Base-by-base conservation (phyloP, 805 yeast species). In the Sugiyamaella qingdaonensis region DNA sequence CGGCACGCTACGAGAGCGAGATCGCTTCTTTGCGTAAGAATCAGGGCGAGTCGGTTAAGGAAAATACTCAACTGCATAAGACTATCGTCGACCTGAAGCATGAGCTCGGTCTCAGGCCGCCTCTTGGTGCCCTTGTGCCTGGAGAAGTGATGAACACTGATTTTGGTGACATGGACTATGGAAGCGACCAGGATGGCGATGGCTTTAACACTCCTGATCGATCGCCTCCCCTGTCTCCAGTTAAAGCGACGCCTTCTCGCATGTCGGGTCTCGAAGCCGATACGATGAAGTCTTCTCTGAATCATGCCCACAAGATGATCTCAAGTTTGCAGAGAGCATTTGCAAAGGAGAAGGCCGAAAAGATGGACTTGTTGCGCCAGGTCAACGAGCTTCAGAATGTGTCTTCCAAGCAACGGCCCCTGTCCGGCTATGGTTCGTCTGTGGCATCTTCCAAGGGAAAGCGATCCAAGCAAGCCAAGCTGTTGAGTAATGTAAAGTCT, bases 281-380 rank as follows among this genome's bases (percentile, higher is more conserved):
- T 61, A 83, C 90, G 0, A 68, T 86, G 58, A 75, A 78, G 57
- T 77, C 85, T 0, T 83, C 86, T 21, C 73, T 88, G 59, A 73
- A 75, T 14, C 87, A 78, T 67, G 85, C 91, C 3, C 80, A 84
- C 60, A 74, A 77, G 55, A 78, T 82, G 1, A 81, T 86, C 46
- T 69, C 80, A n/a, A 82, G 78, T 60, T 73, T 86, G 56, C 78
- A 86, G 64, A 70, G 74, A 18, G 72, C 76, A 1, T 61, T 80
- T 9, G 64, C 78, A 54, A 80, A 78, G 63, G 66, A 70, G 47
- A 76, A 71, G 57, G 62, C 67, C 10, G 78, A 77, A 44, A 74
- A 73, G 49, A 61, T 68, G 24, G 73, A 70, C n/a, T 58, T 71
- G 44, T 67, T 69, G 45, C 57, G 68, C 4, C 58, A 54, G 45